phyloP scores from a whole-genome alignment of 2,329 filamentous ascomycete species.

The Eutypa lata region DNA sequence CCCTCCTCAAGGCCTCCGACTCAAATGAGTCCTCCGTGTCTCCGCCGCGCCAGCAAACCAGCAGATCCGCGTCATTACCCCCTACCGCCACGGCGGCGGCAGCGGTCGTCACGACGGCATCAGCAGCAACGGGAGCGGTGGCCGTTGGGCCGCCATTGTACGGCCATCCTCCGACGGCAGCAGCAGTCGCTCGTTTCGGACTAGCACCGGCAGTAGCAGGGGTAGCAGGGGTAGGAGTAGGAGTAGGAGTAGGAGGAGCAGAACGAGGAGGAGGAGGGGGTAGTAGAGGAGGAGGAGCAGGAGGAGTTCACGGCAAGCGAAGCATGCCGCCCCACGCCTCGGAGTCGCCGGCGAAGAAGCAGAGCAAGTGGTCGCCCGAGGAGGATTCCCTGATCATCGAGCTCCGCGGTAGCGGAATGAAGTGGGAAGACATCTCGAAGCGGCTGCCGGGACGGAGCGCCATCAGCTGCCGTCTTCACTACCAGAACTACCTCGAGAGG shows the following conservation, averaged over 20 bases:
- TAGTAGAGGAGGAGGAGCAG: conserved; percentile 21
- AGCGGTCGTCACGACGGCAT: conserved; percentile 33
- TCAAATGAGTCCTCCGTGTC: conserved; percentile 64
- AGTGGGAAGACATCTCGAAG: conserved; percentile 98
- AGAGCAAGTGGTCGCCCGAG: conserved; percentile 94
- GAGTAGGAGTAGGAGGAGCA: conserved; percentile 15
- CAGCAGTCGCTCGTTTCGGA: conserved; percentile 10
- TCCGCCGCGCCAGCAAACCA: conserved; percentile 31
- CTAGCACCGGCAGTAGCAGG: conserved; percentile 28
- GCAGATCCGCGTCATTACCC: conserved; percentile 34
- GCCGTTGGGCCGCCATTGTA: conserved; percentile 24
- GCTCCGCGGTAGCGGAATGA: conserved; percentile 86
- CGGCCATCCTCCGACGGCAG: conserved; percentile 10
- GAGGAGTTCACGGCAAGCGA: conserved; percentile 38
- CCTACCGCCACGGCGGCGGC: conserved; percentile 34
- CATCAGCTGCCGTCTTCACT: conserved; percentile 91
- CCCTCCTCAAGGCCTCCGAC: conserved; percentile 74
- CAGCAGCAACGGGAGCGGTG: conserved; percentile 27
- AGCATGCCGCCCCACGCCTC: conserved; percentile 52
- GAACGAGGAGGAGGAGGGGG: conserved; percentile 5
- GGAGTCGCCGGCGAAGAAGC: conserved; percentile 80
- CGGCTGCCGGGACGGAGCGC: conserved; percentile 84
- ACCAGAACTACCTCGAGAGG: conserved; percentile 95
- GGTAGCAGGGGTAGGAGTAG: conserved; percentile 19
- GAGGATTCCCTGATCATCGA: conserved; percentile 94